Evolutionary conservation across 345 rosid genomes (phyloP).

Genomic region (Aquilaria yunnanensis): DNA sequence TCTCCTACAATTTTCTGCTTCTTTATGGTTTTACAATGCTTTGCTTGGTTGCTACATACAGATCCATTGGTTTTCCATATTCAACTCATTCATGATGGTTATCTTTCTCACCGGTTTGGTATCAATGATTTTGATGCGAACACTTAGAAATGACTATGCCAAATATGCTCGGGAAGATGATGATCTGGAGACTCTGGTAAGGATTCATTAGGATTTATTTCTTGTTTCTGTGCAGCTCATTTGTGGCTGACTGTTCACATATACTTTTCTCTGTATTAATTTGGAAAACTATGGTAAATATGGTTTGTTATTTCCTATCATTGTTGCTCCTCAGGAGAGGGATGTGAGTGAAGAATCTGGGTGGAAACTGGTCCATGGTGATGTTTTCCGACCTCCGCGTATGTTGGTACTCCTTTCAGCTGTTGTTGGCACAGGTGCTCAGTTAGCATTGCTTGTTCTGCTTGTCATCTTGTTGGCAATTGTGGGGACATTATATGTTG

Average conservation of each 20-base stretch:
- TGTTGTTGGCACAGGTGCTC: constrained; percentile 95
- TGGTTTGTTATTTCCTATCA: not conserved
- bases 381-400: constrained; percentile 82
- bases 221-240: constrained; percentile 4
- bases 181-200: constrained; percentile 89
- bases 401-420: constrained; percentile 73
- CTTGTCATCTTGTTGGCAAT: constrained; percentile 92
- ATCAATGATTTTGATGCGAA: constrained; percentile 95
- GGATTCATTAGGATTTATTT: constrained; percentile 2
- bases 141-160: constrained; percentile 91
- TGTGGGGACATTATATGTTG: constrained; percentile 80
- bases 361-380: constrained; percentile 98
- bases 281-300: not conserved
- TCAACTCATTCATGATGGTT: constrained; percentile 98
- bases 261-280: constrained; percentile 1
- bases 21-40: not conserved
- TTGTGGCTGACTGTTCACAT: constrained; percentile 13
- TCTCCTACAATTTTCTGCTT: not conserved
- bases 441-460: constrained; percentile 83
- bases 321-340: constrained; percentile 51
- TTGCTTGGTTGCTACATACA: constrained; percentile 28
- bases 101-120: constrained; percentile 96
- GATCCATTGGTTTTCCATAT: constrained; percentile 98
- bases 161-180: constrained; percentile 97
- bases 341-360: constrained; percentile 98